Evolutionary conservation across 2,329 filamentous ascomycete genomes (phyloP).

Genomic region (Coleophoma crateriformis): DNA sequence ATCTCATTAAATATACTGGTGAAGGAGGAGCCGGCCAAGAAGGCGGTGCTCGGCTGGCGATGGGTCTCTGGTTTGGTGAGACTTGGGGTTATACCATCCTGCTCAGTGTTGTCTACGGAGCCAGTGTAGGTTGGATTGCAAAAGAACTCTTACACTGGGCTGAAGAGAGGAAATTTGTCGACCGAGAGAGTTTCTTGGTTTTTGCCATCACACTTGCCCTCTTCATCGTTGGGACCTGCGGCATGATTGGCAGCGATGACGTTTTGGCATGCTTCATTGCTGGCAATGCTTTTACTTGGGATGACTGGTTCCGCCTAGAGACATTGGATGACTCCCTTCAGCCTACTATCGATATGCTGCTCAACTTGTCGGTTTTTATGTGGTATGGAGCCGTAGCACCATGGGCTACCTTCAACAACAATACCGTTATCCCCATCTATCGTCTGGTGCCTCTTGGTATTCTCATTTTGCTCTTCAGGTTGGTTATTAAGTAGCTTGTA

Average conservation of each 20-base stretch:
- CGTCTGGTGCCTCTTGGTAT: slow-evolving; percentile 70
- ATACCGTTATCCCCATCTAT: slow-evolving; percentile 65
- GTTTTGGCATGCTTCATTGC: slow-evolving; percentile 90
- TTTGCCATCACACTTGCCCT: slow-evolving; percentile 78
- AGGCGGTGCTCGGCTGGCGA: slow-evolving; percentile 59
- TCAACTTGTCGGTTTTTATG: slow-evolving; percentile 83
- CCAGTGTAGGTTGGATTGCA: slow-evolving; percentile 71
- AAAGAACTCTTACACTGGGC: slow-evolving; percentile 82
- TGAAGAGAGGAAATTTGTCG: slow-evolving; percentile 66
- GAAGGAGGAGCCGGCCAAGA: slow-evolving; percentile 45
- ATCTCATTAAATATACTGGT: slow-evolving; percentile 71
- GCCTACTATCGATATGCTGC: slow-evolving; percentile 89
- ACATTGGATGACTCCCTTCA: slow-evolving; percentile 90
- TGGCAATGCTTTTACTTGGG: slow-evolving; percentile 86
- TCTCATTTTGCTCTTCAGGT: slow-evolving; percentile 67
- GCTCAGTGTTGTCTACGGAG: slow-evolving; percentile 73
- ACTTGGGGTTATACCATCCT: slow-evolving; percentile 81
- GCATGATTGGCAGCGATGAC: slow-evolving; percentile 88
- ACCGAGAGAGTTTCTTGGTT: slow-evolving; percentile 28
- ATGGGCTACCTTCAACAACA: slow-evolving; percentile 66
- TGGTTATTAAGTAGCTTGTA: neutral
- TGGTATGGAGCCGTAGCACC: slow-evolving; percentile 87
- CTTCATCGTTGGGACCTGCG: slow-evolving; percentile 82
- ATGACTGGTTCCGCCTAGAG: slow-evolving; percentile 89
- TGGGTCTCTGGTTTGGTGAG: slow-evolving; percentile 78